Evolutionary conservation across 768 basidiomycete genomes (phyloP).

Genomic region (Mycena rosella): DNA sequence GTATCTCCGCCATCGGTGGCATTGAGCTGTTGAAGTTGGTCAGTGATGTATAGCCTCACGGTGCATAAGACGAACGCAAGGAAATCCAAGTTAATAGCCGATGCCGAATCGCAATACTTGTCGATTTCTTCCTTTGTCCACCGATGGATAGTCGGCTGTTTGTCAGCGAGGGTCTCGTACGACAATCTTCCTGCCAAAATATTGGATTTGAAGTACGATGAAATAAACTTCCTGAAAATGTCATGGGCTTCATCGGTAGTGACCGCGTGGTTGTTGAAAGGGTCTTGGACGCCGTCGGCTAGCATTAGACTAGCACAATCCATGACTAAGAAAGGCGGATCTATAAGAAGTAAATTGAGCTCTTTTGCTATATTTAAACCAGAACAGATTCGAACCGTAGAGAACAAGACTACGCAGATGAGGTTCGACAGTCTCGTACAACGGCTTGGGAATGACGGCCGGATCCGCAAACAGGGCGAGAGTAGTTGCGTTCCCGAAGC

Average conservation of each 20-base stretch:
- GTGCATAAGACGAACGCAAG: slow-evolving; percentile 1
- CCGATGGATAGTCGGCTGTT: not conserved
- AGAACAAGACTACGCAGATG: slow-evolving; percentile 49
- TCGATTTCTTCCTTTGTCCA: slow-evolving; percentile 20
- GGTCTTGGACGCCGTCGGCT: not conserved
- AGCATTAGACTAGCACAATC: not conserved
- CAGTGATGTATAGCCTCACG: not conserved
- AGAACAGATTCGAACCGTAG: slow-evolving; percentile 42
- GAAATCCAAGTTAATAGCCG: not conserved
- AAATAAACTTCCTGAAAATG: slow-evolving; percentile 44
- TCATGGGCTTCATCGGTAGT: slow-evolving; percentile 37
- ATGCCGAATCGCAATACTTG: not conserved
- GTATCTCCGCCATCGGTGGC: not conserved
- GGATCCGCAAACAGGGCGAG: slow-evolving; percentile 47
- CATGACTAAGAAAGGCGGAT: not conserved
- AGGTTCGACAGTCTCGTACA: slow-evolving; percentile 42
- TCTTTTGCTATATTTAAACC: not conserved
- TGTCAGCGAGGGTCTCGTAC: not conserved
- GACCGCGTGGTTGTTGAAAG: too few relatives aligned
- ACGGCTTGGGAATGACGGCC: slow-evolving; percentile 36
- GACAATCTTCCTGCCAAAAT: slow-evolving; percentile 13
- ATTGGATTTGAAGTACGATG: slow-evolving; percentile 44
- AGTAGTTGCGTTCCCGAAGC: slow-evolving; percentile 47
- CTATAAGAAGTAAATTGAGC: not conserved
- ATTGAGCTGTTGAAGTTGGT: not conserved